Percentiles rank a stretch among this genome's conserved stretches.
Conservation (phyloP, 768 basidiomycete genomes). For the Lactarius evosmus region DNA sequence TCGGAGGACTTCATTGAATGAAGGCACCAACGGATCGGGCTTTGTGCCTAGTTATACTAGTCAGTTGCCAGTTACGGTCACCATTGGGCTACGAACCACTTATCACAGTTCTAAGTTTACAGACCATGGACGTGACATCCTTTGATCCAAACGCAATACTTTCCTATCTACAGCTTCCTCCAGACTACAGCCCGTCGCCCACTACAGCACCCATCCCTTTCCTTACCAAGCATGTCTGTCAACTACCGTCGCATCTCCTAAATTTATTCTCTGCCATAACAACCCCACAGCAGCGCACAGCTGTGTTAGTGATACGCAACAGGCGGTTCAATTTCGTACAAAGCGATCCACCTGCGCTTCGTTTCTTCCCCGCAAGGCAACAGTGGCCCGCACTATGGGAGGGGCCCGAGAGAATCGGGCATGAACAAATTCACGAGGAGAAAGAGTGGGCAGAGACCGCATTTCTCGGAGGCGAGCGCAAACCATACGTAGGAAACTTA, state of each 20-base stretch:
- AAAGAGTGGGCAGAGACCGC: conserved; percentile 59
- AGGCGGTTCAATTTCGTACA: conserved; percentile 62
- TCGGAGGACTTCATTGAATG: background rate
- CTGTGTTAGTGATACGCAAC: conserved; percentile 64
- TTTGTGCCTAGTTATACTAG: too few relatives aligned
- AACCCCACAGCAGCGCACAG: conserved; percentile 63
- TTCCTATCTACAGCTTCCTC: conserved; percentile 55
- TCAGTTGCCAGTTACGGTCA: too few relatives aligned
- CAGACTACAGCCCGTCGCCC: conserved; percentile 60
- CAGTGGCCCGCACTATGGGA: conserved; percentile 71
- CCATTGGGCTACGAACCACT: background rate
- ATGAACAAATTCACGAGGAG: conserved; percentile 61
- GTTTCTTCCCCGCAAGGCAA: conserved; percentile 48
- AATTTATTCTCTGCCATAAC: conserved; percentile 41
- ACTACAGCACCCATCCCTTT: conserved; percentile 57
- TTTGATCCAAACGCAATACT: conserved; percentile 36
- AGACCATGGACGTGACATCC: conserved; percentile 9
- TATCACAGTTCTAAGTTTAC: background rate
- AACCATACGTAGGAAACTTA: conserved; percentile 65
- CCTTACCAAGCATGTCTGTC: conserved; percentile 51
- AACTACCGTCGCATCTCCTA: conserved; percentile 67
- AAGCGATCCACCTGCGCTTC: conserved; percentile 53
- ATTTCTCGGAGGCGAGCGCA: conserved; percentile 54
- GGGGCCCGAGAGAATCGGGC: conserved; percentile 48
- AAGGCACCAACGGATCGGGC: background rate